Conservation (phyloP, 495 filamentous ascomycete species). For the Penicillium pancosmium region DNA sequence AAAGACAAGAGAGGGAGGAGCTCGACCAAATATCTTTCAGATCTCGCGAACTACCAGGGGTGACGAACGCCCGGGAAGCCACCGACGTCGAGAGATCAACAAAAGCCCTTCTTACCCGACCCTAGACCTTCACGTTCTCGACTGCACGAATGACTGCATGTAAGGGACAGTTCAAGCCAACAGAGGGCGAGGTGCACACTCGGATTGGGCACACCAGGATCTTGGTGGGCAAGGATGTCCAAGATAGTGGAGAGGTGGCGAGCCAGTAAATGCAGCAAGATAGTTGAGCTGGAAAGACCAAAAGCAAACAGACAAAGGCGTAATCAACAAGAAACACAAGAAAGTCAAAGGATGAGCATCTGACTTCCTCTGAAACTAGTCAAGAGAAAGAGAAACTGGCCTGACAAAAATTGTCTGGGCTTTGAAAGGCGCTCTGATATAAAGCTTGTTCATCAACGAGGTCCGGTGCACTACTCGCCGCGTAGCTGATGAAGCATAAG, state of each 20-base stretch:
- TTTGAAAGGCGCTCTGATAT: slow-evolving; percentile 30
- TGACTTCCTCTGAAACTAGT: not conserved
- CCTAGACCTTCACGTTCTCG: slow-evolving; percentile 9
- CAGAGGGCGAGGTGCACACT: slow-evolving; percentile 6
- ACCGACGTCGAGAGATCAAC: slow-evolving; percentile 12
- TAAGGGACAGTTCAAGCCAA: slow-evolving; percentile 13
- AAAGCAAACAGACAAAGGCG: slow-evolving; percentile 8
- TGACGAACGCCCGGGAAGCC: slow-evolving; percentile 2
- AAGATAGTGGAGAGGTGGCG: slow-evolving; percentile 11
- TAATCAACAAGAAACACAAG: slow-evolving; percentile 7
- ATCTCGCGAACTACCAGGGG: not conserved
- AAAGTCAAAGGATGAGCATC: slow-evolving; percentile 1
- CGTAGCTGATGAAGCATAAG: slow-evolving; percentile 18
- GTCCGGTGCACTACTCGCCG: slow-evolving; percentile 9
- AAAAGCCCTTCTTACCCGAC: slow-evolving; percentile 9
- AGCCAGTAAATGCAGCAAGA: slow-evolving; percentile 14
- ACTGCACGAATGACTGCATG: slow-evolving; percentile 13
- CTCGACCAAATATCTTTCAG: not conserved
- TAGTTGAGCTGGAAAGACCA: slow-evolving; percentile 1
- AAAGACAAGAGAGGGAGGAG: not conserved
- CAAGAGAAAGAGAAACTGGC: not conserved
- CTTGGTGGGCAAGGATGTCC: slow-evolving; percentile 20
- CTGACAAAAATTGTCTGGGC: slow-evolving; percentile 5
- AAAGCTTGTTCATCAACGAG: slow-evolving; percentile 23
- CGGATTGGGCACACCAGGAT: slow-evolving; percentile 21